A percentile compares a stretch with the other conserved stretches of the same genome.
Conservation (phyloP, 768 basidiomycete species). For the Leccinum imitatum region DNA sequence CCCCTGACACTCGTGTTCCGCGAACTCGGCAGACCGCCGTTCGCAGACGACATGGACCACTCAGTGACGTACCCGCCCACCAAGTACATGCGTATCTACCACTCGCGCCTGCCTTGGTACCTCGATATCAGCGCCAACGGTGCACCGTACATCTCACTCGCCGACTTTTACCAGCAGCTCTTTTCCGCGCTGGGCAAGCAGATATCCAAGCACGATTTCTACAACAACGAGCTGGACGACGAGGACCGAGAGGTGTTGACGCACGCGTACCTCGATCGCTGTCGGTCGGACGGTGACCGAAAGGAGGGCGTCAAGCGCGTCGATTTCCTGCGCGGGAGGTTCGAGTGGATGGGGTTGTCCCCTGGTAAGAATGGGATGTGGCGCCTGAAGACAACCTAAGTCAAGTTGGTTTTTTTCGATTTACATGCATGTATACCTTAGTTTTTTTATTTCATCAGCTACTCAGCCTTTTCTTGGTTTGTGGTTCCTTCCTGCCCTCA, state of each 20-base stretch:
- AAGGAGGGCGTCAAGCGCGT: constrained; percentile 51
- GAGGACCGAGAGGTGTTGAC: constrained; percentile 45
- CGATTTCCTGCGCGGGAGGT: constrained; percentile 58
- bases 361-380: constrained; percentile 59
- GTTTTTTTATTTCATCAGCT: background rate
- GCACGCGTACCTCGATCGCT: constrained; percentile 46
- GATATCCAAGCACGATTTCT: constrained; percentile 55
- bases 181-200: constrained; percentile 41
- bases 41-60: constrained; percentile 51
- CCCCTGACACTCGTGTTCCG: constrained; percentile 44
- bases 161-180: constrained; percentile 52
- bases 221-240: constrained; percentile 53
- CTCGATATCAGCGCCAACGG: constrained; percentile 49
- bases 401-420: background rate
- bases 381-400: constrained; percentile 56
- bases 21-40: constrained; percentile 42
- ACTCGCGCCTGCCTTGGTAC: constrained; percentile 63
- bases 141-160: constrained; percentile 56
- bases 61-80: constrained; percentile 53
- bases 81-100: constrained; percentile 52
- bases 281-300: constrained; percentile 34
- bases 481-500: background rate
- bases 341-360: constrained; percentile 52
- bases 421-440: background rate
- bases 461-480: constrained; percentile 1